Evolutionary conservation across 2,329 filamentous ascomycete species (phyloP), one percentile per base, ranked within the genome.

Genomic region (Paramyrothecium roridum): DNA sequence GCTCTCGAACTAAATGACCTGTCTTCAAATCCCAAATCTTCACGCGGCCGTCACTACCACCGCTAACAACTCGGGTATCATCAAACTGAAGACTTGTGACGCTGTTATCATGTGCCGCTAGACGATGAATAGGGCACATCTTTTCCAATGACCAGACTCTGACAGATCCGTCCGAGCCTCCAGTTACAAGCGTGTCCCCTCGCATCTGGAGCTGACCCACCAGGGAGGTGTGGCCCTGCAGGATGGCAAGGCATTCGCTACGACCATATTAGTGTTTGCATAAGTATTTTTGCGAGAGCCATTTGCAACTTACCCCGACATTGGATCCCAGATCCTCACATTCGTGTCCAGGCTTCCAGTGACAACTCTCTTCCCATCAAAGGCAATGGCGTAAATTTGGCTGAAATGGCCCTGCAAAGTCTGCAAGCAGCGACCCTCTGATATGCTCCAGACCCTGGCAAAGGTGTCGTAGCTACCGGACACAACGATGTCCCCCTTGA

Each of bases 11-110:
- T 26, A 96, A 81, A 56, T 90, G 88, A 3, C 95, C 95, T 2
- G 91, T 95, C 73, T 95, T 92, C 56, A 98, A 79, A 74, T 96
- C 93, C 95, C 95, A 99, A 54, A 99, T 93, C 74, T 98, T 99
- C 61, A 99, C 95, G 53, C 95, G 84, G n/a, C 95, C 95, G 73
- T 99, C 95, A 65, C 91, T 96, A 51, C 95, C 96, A 63, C 95
- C 95, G 68, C 91, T 96, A 55, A 99, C 93, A 57, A 99, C 95
- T 54, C 95, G 85, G 22, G 89, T 93, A 68, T 97, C 93, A 67
- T 99, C 95, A 70, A 99, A 99, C 68, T 99, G 95, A 62, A 99
- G 78, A 71, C 92, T 97, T 1, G 95, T 99, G 53, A 99, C 95
- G 70, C 93, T 97, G 72, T 99, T 99, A 73, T 99, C 95, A 70